A percentile compares a stretch with the other conserved stretches of the same genome.
Evolutionary conservation across 345 rosid genomes (phyloP).

Genomic region (Carallia pectinifolia): DNA sequence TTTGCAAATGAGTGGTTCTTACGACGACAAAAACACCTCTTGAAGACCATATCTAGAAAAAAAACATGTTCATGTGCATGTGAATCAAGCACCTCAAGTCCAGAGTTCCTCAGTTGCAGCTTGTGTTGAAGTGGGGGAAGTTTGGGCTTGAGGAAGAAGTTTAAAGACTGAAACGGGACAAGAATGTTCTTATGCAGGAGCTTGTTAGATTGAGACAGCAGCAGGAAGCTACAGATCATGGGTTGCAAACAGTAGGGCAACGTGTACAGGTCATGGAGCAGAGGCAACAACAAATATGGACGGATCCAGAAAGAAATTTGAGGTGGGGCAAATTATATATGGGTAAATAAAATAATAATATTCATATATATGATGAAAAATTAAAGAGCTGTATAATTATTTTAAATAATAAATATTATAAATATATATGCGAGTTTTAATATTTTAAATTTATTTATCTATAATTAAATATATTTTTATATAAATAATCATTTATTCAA

Average conservation of each 20-base stretch:
- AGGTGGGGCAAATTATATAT: no score
- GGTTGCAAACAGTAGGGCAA: constrained; percentile 79
- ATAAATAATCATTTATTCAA: no score
- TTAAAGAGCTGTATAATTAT: no score
- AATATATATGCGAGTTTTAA: no score
- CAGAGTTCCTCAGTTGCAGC: constrained; percentile 65
- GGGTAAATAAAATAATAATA: no score
- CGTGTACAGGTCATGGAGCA: constrained; percentile 96
- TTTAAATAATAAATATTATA: no score
- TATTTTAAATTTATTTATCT: no score
- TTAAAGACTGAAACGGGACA: constrained; percentile 91
- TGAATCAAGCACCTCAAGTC: constrained; percentile 58
- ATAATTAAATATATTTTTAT: no score
- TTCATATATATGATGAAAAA: no score
- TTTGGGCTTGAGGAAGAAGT: constrained; percentile 96
- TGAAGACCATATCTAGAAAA: constrained; percentile 67
- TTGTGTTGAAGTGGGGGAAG: constrained; percentile 90
- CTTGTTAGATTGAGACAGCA: constrained; percentile 87
- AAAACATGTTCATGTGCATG: constrained; percentile 64
- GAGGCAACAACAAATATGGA: constrained; percentile 74
- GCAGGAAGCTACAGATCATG: constrained; percentile 83
- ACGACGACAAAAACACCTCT: constrained; percentile 80
- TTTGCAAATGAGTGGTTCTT: constrained; percentile 91
- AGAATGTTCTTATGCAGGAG: constrained; percentile 96
- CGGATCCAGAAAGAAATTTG: no score